Evolutionary conservation across 768 basidiomycete genomes (phyloP), one percentile per base, ranked within the genome.

Genomic region (Mycena venus): DNA sequence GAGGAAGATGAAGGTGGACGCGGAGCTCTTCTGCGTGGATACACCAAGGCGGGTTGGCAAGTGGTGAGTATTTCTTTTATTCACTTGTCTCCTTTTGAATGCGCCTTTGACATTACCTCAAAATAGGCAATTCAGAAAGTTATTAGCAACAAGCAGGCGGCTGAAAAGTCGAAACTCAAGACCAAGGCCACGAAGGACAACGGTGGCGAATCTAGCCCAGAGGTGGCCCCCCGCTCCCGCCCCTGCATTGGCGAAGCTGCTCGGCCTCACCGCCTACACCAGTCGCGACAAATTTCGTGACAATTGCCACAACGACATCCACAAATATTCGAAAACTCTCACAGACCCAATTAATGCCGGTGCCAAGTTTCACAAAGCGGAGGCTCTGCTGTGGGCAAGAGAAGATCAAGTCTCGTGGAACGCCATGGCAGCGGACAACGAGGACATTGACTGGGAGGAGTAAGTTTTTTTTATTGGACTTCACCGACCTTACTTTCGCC

Each of bases 301-400:
- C 0, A 51, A 64, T 15, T 10, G 31, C 17, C 58, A 42, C 36
- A 29, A 61, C 12, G n/a, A 42, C 2, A 73, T 73, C 36, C 27
- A 25, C 19, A 59, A 36, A n/a, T 21, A 40, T 31, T 25, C 64
- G 9, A 23, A 51, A n/a, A 53, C 59, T 23, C 27, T 73, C 5
- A 12, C 63, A 0, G 72, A 66, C 23, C 0, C 11, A 10, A n/a
- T 2, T 0, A 73, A 73, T 49, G 29, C 47, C 0, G 72, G 72
- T 73, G 59, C 59, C 65, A 73, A 68, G 49, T 60, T 73, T 56
- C 58, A 59, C 44, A 60, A 73, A n/a, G 72, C 72, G 4, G 44
- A 68, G 47, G 58, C 36, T 2, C 15, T 40, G 32, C 42, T 72
- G 42, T 72, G 58, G 56, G 56, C 40, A 14, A n/a, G 51, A n/a